A percentile compares a stretch with the other conserved stretches of the same genome.
These are phyloP conservation scores for Apiospora hydei DNA, from an alignment of 2,329 filamentous ascomycete species.

Conservation along the genomic window DNA sequence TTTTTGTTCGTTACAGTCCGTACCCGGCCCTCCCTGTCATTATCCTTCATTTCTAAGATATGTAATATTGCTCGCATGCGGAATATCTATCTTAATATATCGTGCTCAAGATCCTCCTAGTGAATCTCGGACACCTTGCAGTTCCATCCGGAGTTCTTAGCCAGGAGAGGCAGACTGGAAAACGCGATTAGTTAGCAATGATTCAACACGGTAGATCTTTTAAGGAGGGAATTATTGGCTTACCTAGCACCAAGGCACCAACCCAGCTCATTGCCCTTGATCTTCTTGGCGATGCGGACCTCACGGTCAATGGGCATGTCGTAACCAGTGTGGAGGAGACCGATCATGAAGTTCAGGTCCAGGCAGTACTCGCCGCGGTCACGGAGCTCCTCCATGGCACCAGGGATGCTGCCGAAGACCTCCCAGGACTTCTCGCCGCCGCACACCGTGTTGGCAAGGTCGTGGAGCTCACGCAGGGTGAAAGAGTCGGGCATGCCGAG, in stretches of 20 bases:
- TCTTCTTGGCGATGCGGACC: slow-evolving; percentile 98
- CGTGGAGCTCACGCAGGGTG: slow-evolving; percentile 87
- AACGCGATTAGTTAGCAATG: slow-evolving; percentile 43
- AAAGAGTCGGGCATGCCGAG: slow-evolving; percentile 99
- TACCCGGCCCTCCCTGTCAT: neutral
- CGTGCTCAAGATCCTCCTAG: slow-evolving; percentile 45
- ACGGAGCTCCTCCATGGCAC: slow-evolving; percentile 79
- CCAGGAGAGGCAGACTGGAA: slow-evolving; percentile 80
- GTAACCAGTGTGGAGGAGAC: slow-evolving; percentile 91
- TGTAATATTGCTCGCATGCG: neutral
- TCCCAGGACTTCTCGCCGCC: slow-evolving; percentile 80
- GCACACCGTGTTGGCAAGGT: slow-evolving; percentile 86
- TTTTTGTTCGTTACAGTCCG: slow-evolving; percentile 11
- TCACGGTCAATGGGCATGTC: slow-evolving; percentile 97
- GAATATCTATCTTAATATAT: neutral
- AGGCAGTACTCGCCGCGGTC: slow-evolving; percentile 90
- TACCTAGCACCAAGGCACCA: slow-evolving; percentile 98
- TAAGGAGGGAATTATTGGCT: slow-evolving; percentile 42
- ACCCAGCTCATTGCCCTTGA: slow-evolving; percentile 93
- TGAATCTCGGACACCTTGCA: slow-evolving; percentile 83
- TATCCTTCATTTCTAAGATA: slow-evolving; percentile 8
- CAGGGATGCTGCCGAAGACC: slow-evolving; percentile 77
- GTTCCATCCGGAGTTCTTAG: slow-evolving; percentile 84
- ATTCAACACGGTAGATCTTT: neutral
- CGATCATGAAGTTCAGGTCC: slow-evolving; percentile 96